Evolutionary conservation across 1,284 basidiomycete species (phyloP), one percentile per base, ranked within the genome.

Genomic region (Bjerkandera adusta): DNA sequence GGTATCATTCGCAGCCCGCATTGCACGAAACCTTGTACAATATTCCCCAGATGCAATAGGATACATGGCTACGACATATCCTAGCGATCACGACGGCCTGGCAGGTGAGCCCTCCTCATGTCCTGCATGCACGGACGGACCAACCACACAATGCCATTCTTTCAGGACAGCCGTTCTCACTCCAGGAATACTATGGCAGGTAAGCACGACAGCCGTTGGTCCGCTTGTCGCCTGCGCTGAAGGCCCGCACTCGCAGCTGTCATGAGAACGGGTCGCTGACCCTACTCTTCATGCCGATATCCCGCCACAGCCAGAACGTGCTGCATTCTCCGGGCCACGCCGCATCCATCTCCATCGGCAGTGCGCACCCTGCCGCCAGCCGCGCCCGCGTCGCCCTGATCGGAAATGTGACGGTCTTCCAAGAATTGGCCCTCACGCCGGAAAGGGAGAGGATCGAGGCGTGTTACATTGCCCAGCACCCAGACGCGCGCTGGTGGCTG

Each of bases 201-300:
- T 70, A 46, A 47, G 57, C 8, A 21, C 15, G 30, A n/a, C n/a
- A n/a, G 15, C 10, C 18, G 7, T 37, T n/a, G n/a, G n/a, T n/a
- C n/a, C n/a, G n/a, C n/a, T n/a, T n/a, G n/a, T n/a, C n/a, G n/a
- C 30, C 15, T 10, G 21, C 38, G 24, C 15, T 38, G 12, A 16
- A 8, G 18, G 18, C n/a, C n/a, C 26, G 4, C 25, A 5, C 10
- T 27, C 47, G 29, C 57, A 82, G 80, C 49, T 85, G 81, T 59
- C 70, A 77, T 57, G 51, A 66, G 10, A 76, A 81, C 54, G 79
- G 81, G n/a, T 80, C 78, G 4, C 67, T 85, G 41, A 73, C 79
- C 0, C 71, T 85, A 40, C 67, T 84, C 34, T 72, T 83, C 53
- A 68, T 85, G 54, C 83, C 83, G 12, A 82, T 84, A 56, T 81